Evolutionary conservation across 169 alveolate genomes (phyloP), one percentile per base, ranked within the genome.

Genomic region (Toxoplasma gondii): DNA sequence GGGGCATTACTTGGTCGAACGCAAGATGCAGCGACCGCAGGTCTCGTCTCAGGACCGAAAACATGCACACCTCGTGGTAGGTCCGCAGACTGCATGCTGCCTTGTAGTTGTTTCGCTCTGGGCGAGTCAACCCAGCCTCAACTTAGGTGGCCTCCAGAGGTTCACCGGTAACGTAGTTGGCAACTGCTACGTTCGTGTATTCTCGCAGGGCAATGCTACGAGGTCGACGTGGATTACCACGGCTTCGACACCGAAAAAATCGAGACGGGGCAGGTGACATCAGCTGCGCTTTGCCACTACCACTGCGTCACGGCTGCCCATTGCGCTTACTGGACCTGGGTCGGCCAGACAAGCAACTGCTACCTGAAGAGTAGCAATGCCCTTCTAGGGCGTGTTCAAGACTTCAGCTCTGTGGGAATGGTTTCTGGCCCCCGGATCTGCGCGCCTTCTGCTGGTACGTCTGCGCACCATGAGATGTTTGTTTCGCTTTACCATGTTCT

Each of bases 311-410:
- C 38, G 41, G 34, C 38, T 12, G 39, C 54, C 34, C 5, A 17
- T 7, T 82, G 90, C 36, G 34, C 41, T 27, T 82, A 82, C 36
- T 82, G 54, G 70, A 82, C 49, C 27, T 82, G 90, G 90, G 36
- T 82, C 41, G 38, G 49, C 41, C 36, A 24, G 31, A 82, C 34
- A 29, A 88, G 53, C 34, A 88, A 88, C 64, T 88, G 93, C 64
- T 88, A 88, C 69, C 86, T 88, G 58, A 88, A 88, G 84, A 88
- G 38, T 64, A 74, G 53, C 31, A 31, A 38, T 34, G 93, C 93
- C 27, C 87, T 88, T n/a, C 64, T 67, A 44, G 93, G 93, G n/a
- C 39, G 80, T 49, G 53, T 31, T 17, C 38, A 39, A 31, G 93
- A 64, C 87, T 31, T 41, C 43, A 22, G 67, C 43, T 54, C 87